phyloP scores from a whole-genome alignment of 352 stramenopile genomes.

The Phytophthora kernoviae region DNA sequence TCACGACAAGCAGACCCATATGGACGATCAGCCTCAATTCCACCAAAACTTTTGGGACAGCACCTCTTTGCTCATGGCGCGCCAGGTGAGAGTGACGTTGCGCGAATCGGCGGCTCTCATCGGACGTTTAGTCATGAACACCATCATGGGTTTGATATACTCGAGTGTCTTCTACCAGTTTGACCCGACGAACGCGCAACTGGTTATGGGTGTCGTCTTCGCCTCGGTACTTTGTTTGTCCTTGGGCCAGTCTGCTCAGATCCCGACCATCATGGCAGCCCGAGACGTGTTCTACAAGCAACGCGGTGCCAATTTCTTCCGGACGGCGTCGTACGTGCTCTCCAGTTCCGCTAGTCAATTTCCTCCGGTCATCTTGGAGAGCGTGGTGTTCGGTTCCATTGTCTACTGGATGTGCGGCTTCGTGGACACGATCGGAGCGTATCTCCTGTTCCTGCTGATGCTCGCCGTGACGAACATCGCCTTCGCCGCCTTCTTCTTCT shows the following conservation, averaged over 20 bases:
- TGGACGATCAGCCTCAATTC: conserved; percentile 18
- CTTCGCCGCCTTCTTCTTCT: conserved; percentile 33
- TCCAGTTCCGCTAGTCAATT: conserved; percentile 18
- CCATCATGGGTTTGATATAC: no score
- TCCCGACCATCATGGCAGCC: conserved; percentile 54
- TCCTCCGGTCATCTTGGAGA: conserved; percentile 45
- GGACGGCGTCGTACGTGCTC: conserved; percentile 57
- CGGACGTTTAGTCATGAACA: no score
- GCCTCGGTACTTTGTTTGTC: no score
- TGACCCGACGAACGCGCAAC: no score
- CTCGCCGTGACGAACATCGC: conserved; percentile 55
- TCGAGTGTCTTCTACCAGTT: no score
- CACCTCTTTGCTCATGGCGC: conserved; percentile 9
- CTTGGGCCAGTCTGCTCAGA: conserved; percentile 53
- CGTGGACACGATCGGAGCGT: neutral
- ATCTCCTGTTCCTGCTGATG: conserved; percentile 33
- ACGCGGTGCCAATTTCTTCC: conserved; percentile 49
- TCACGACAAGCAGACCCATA: neutral
- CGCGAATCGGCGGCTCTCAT: no score
- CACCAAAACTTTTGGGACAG: conserved; percentile 11
- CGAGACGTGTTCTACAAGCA: conserved; percentile 54
- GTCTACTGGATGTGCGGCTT: conserved; percentile 75
- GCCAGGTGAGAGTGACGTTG: conserved; percentile 1
- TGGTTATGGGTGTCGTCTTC: no score
- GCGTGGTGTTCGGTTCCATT: conserved; percentile 63